Base-by-base conservation (phyloP, 768 basidiomycete genomes). In the Mycena galericulata region DNA sequence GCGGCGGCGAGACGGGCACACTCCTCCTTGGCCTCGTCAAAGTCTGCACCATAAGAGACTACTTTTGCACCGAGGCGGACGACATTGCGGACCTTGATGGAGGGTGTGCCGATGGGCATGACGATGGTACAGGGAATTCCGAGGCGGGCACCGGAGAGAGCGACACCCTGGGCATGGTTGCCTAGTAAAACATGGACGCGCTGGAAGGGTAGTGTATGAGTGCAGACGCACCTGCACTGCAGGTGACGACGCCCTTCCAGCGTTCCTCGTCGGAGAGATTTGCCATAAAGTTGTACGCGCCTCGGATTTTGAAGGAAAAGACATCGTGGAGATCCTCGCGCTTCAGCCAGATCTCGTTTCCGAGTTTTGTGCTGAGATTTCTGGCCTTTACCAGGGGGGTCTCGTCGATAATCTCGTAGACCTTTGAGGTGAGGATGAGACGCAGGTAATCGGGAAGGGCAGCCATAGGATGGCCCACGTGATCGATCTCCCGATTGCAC, bases 271-370 rank as follows among this genome's bases (percentile, higher is more conserved):
- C 91, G 10, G 84, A 84, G 38, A 99, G 83, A 79, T 88, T 87
- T 24, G 95, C 95, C 97, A 99, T 99, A 75, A 98, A 94, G 79
- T 99, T 99, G 83, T 98, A 99, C 34, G 98, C 98, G 26, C 98
- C 98, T 6, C 98, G 87, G 51, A 99, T 96, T 78, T 99, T 99
- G 90, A 99, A 99, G 78, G 95, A 97, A 79, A 99, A 99, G 22
- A 99, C 98, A 75, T 95, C 92, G 50, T 99, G 97, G 3, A 98
- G 86, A 75, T 99, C 98, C 79, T 99, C 98, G 27, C 98, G 89
- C 81, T 99, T 99, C 65, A 99, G 88, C 90, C 92, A 97, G 79
- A 99, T 92, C 72, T 97, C 89, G 77, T 95, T 96, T 1, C 98
- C 98, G 1, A 99, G 85, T 68, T 92, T 90, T 68, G 91, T 81